phyloP scores from a whole-genome alignment of 768 basidiomycete species.

The Tephrocybe sp. region DNA sequence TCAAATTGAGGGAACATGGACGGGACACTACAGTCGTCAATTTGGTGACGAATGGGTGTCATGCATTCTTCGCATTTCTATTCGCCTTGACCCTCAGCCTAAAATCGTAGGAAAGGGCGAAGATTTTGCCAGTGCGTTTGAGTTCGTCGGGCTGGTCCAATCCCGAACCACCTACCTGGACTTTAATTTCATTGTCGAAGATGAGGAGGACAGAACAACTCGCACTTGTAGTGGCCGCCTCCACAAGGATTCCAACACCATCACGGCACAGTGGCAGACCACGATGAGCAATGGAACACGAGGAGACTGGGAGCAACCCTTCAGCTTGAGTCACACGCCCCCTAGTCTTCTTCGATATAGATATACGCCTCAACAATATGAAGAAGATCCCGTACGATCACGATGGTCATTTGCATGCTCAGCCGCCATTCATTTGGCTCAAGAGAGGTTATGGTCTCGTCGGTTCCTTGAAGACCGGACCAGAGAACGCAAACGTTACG shows the following conservation, averaged over 20 bases:
- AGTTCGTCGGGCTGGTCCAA: constrained; percentile 23
- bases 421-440: constrained; percentile 26
- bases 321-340: constrained; percentile 25
- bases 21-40: constrained; percentile 25
- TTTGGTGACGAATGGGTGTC: constrained; percentile 21
- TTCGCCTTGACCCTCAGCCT: constrained; percentile 21
- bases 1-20: constrained; percentile 31
- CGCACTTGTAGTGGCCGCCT: constrained; percentile 23
- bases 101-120: constrained; percentile 31
- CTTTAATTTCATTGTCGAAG: constrained; percentile 23
- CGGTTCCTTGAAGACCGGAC: constrained; percentile 28
- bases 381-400: constrained; percentile 27
- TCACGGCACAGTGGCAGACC: constrained; percentile 18
- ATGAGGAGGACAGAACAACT: constrained; percentile 26
- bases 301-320: constrained; percentile 15
- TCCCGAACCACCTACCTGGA: constrained; percentile 16
- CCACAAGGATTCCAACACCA: constrained; percentile 14
- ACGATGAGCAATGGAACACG: constrained; percentile 3
- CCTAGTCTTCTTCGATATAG: constrained; percentile 28
- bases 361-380: constrained; percentile 24
- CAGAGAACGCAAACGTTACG: constrained; percentile 27
- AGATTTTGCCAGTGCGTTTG: constrained; percentile 28
- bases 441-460: constrained; percentile 29
- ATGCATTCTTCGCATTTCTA: constrained; percentile 26
- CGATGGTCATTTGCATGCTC: constrained; percentile 33